Percentiles rank a stretch among this genome's conserved stretches.
Evolutionary conservation across 2,329 filamentous ascomycete species (phyloP).

Genomic region (Claviceps africana): DNA sequence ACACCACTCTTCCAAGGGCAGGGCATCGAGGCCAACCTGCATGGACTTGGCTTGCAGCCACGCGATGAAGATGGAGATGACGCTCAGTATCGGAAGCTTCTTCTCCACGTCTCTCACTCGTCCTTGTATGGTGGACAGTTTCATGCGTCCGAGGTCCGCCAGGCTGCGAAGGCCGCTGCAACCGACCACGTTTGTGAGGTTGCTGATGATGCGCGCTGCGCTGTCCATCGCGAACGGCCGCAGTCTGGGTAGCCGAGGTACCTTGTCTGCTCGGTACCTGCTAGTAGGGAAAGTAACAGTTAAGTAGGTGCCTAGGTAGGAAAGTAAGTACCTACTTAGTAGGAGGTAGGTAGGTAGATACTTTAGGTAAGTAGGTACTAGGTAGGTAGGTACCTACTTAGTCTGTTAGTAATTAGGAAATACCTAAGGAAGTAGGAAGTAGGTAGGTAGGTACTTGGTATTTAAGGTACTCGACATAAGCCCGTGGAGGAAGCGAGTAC

Average conservation of each 20-base stretch:
- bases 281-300: not conserved
- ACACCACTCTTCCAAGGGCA: constrained; percentile 3
- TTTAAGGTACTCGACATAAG: not conserved
- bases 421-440: not conserved
- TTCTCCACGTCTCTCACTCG: constrained; percentile 7
- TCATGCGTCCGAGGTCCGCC: constrained; percentile 12
- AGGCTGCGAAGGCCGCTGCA: constrained; percentile 11
- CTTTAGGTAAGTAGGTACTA: no score
- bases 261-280: not conserved
- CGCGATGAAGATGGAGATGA: constrained; percentile 13
- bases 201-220: constrained; percentile 7
- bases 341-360: no score
- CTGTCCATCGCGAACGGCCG: constrained; percentile 10
- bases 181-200: constrained; percentile 11
- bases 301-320: no score
- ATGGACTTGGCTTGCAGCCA: constrained; percentile 15
- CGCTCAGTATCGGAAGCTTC: constrained; percentile 6
- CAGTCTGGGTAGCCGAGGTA: not conserved
- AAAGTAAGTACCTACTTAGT: no score
- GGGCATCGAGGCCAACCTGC: not conserved
- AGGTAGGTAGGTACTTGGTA: no score
- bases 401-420: no score
- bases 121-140: constrained; percentile 12
- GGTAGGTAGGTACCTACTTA: no score
- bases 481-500: not conserved